Base-by-base conservation (phyloP, 345 rosid species). In the Camelina hispida region DNA sequence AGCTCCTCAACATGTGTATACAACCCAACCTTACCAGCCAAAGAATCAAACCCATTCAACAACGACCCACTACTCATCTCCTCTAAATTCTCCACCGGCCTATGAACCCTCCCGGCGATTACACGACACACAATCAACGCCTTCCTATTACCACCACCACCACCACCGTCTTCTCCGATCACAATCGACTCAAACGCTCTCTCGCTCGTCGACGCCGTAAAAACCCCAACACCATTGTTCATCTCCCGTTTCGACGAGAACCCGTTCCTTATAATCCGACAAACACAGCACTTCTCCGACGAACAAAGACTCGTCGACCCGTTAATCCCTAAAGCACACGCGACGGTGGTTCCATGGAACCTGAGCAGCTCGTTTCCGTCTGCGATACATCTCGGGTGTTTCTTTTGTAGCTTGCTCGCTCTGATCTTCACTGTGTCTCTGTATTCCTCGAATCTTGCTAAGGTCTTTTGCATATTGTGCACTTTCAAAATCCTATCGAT, bases 281-380 rank as follows among this genome's bases (percentile, higher is more conserved):
- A 94, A 54, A 90, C 95, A 5, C 88, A 66, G 75, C 98, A 94
- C 63, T 73, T 88, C 3, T 87, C 95, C 11, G 90, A 89, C 35
- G 79, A 23, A 42, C 98, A 94, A 0, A 91, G 84, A 73, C 91
- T 91, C 22, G 98, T 89, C 17, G 84, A 83, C 38, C 97, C 93
- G 68, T 86, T 88, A 65, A 85, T 78, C 68, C 98, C 98, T 0
- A 94, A 84, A 34, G 81, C 81, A 71, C 98, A 94, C 3, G 97
- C 75, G 38, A 94, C 84, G 0, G 96, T 86, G 16, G 97, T 84
- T 59, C 98, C 96, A 53, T 86, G 87, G 78, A 94, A 94, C 74
- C 98, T 86, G 76, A 94, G 81, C 8, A 94, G 91, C 71, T 94
- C 98, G 76, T 94, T 94, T 17, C 98, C 98, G 78, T 94, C 98